Percentiles rank a stretch among this genome's conserved stretches.
Conservation (phyloP, 768 basidiomycete genomes). For the Boletus barrowsii region DNA sequence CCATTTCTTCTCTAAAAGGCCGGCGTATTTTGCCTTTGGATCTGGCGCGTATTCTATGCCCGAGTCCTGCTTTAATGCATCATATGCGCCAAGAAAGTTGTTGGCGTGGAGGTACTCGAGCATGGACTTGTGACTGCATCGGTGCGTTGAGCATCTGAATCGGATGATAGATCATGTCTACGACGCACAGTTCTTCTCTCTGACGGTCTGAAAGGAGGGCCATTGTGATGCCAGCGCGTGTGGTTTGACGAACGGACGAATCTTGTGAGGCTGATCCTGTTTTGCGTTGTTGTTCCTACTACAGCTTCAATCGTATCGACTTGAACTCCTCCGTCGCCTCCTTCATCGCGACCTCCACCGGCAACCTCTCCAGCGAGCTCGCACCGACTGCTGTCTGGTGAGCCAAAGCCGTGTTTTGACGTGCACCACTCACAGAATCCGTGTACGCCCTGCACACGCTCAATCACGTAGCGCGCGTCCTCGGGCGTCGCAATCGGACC, state of each 20-base stretch:
- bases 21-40: conserved; percentile 81
- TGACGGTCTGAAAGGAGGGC: conserved; percentile 45
- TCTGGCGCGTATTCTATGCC: conserved; percentile 71
- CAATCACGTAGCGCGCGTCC: conserved; percentile 22
- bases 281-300: conserved; percentile 30
- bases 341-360: conserved; percentile 24
- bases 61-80: conserved; percentile 53
- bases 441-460: conserved; percentile 11
- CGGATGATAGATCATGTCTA: conserved; percentile 1
- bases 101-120: conserved; percentile 72
- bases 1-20: conserved; percentile 96
- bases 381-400: conserved; percentile 15
- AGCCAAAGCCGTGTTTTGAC: neutral
- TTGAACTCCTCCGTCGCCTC: conserved; percentile 21
- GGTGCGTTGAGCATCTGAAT: conserved; percentile 12
- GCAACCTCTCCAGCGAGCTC: conserved; percentile 26
- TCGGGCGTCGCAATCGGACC: conserved; percentile 25
- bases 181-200: conserved; percentile 46
- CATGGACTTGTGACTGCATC: conserved; percentile 71
- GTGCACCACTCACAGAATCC: conserved; percentile 22
- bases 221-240: conserved; percentile 26
- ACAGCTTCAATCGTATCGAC: conserved; percentile 11
- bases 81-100: conserved; percentile 60
- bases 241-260: neutral
- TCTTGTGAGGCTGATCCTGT: conserved; percentile 20